Percentiles rank a stretch among this genome's conserved stretches.
These are phyloP conservation scores for Cercospora berteroae DNA, from an alignment of 2,329 filamentous ascomycete genomes.

Conservation along the genomic window DNA sequence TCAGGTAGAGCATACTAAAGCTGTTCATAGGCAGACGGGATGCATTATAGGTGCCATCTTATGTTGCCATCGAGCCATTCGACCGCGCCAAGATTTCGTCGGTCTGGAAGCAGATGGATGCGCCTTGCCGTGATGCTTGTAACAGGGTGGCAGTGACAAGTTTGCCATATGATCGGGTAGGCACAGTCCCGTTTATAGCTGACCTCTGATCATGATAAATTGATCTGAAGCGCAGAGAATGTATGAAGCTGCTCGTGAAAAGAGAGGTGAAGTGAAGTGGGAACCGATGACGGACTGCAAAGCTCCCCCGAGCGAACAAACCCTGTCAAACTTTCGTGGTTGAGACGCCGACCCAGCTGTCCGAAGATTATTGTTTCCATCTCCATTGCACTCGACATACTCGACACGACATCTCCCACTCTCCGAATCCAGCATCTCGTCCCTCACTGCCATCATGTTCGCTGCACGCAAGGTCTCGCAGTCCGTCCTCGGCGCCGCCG, in stretches of 20 bases:
- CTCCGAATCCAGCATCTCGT: background rate
- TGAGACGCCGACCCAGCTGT: constrained; percentile 1
- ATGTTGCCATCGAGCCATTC: background rate
- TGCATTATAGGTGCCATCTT: background rate
- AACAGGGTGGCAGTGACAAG: background rate
- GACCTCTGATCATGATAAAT: background rate
- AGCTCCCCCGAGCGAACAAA: background rate
- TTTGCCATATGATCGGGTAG: background rate
- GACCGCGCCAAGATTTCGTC: background rate
- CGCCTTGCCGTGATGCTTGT: background rate
- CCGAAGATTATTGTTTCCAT: background rate
- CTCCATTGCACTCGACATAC: constrained; percentile 3
- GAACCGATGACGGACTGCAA: background rate
- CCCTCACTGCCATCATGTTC: constrained; percentile 62
- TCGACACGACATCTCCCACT: background rate
- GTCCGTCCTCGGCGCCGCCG: constrained; percentile 46
- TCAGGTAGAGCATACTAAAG: background rate
- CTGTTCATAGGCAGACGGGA: background rate
- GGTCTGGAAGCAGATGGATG: background rate
- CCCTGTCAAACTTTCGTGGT: constrained; percentile 6
- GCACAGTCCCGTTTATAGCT: background rate
- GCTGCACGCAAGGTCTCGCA: constrained; percentile 51
- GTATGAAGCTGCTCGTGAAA: background rate
- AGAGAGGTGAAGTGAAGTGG: background rate
- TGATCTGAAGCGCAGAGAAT: background rate